These are phyloP conservation scores for Carex littledalei DNA, from an alignment of 176 grass and related monocot genomes.

Conservation along the genomic window DNA sequence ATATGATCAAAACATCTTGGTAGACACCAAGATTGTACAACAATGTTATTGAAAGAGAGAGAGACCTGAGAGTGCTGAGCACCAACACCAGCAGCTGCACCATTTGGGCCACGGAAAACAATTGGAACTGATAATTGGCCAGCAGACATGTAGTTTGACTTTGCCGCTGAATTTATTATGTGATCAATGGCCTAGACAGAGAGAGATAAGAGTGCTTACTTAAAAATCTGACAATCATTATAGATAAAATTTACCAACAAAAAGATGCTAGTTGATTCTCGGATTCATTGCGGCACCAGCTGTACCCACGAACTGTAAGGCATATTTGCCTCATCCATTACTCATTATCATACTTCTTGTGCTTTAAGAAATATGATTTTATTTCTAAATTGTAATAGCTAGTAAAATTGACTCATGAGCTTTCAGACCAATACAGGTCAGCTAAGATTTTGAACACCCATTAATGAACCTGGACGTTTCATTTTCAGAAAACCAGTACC, in stretches of 20 bases:
- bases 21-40: background rate
- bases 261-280: background rate
- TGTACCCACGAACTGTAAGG: background rate
- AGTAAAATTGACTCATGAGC: background rate
- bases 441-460: background rate
- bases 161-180: slow-evolving; percentile 97
- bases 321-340: background rate
- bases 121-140: slow-evolving; percentile 82
- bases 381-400: background rate
- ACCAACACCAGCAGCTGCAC: slow-evolving; percentile 92
- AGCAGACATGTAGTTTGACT: slow-evolving; percentile 97
- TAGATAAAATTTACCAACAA: background rate
- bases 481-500: slow-evolving; percentile 31
- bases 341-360: background rate
- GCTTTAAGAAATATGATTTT: background rate
- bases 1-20: background rate
- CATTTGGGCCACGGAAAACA: slow-evolving; percentile 94
- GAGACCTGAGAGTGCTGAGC: slow-evolving; percentile 95
- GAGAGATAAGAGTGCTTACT: background rate
- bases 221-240: background rate
- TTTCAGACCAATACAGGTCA: background rate
- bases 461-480: background rate
- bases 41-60: background rate
- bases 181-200: slow-evolving; percentile 94
- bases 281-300: background rate